These are phyloP conservation scores for Colletotrichum horii DNA, from an alignment of 2,329 filamentous ascomycete genomes.

Conservation along the genomic window DNA sequence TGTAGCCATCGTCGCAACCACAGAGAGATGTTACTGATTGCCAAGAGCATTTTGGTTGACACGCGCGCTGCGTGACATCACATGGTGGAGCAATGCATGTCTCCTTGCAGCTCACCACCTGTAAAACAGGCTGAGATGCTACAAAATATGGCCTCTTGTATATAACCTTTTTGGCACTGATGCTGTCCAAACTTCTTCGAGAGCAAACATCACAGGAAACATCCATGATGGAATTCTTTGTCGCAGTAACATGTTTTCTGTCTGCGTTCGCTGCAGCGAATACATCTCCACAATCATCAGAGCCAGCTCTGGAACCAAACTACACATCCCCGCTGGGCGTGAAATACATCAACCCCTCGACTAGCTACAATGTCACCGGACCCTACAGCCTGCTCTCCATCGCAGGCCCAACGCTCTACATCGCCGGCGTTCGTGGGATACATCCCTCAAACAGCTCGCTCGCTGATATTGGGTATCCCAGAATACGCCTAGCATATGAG, in stretches of 20 bases:
- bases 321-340: conserved; percentile 32
- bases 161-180: fast-evolving
- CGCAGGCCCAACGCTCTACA: conserved; percentile 32
- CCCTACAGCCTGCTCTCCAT: conserved; percentile 34
- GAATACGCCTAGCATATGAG: conserved; percentile 34
- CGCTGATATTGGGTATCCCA: conserved; percentile 29
- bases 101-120: neutral
- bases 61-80: neutral
- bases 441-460: conserved; percentile 33
- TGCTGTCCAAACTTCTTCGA: fast-evolving
- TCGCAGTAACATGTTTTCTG: neutral
- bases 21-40: neutral
- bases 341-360: conserved; percentile 30
- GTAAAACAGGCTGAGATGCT: neutral
- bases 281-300: neutral
- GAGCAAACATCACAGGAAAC: neutral
- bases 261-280: neutral
- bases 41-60: neutral
- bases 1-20: neutral
- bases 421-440: conserved; percentile 38
- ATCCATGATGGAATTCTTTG: neutral
- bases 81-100: neutral
- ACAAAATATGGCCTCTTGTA: neutral
- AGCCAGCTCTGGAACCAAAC: conserved; percentile 24
- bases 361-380: conserved; percentile 30